These are phyloP conservation scores for Zygosaccharomyces sapae DNA, from an alignment of 1,139 yeast species.

Conservation along the genomic window DNA sequence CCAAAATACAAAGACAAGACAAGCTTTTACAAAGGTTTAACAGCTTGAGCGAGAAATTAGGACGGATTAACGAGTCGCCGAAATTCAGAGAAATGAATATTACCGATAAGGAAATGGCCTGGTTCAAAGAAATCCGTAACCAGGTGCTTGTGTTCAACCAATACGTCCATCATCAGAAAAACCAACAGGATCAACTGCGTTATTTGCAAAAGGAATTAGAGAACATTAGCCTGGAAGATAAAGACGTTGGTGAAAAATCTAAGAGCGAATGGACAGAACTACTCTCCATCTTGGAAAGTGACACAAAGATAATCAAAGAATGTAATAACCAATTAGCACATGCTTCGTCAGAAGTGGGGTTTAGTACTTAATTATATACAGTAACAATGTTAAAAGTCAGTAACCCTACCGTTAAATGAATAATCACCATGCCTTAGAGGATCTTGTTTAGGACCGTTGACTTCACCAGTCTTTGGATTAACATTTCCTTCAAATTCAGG, in stretches of 20 bases:
- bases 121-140: conserved; percentile 44
- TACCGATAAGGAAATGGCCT: conserved; percentile 41
- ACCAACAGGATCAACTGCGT: conserved; percentile 16
- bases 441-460: conserved; percentile 98
- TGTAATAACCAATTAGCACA: conserved; percentile 23
- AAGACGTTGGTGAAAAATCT: conserved; percentile 2
- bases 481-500: conserved; percentile 96
- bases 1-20: conserved; percentile 33
- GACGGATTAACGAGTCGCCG: conserved; percentile 17
- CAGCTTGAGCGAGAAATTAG: conserved; percentile 32
- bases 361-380: conserved; percentile 9
- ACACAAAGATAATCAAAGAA: conserved; percentile 25
- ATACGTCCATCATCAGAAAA: conserved; percentile 21
- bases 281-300: conserved; percentile 24
- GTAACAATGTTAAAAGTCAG: conserved; percentile 60
- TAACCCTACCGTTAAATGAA: conserved; percentile 92
- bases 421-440: conserved; percentile 92
- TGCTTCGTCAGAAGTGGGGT: conserved; percentile 13
- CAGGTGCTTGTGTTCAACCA: conserved; percentile 35
- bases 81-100: conserved; percentile 34
- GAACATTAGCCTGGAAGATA: conserved; percentile 4
- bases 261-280: conserved; percentile 27
- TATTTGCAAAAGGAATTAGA: conserved; percentile 16
- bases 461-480: conserved; percentile 91
- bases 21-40: conserved; percentile 36